phyloP scores from a whole-genome alignment of 2,329 filamentous ascomycete genomes.

The Nigrospora sphaerica region DNA sequence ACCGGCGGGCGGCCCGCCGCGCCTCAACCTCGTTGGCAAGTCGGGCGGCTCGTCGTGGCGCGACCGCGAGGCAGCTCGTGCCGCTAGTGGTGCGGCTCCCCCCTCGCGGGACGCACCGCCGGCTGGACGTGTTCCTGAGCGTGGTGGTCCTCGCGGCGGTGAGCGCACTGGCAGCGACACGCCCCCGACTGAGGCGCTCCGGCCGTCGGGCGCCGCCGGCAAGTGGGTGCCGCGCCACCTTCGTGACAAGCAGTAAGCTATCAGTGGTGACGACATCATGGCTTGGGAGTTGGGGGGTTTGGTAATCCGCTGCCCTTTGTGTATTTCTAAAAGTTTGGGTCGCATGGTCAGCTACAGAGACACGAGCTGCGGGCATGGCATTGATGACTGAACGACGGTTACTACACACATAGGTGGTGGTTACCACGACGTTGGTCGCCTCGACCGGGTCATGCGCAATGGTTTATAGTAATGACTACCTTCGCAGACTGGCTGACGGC shows the following conservation, averaged over 20 bases:
- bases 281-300: conserved; percentile 21
- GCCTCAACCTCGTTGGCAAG: conserved; percentile 44
- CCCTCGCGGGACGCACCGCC: conserved; percentile 10
- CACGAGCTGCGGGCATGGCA: not conserved
- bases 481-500: too few species aligned
- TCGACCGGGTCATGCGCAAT: too few species aligned
- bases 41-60: conserved; percentile 47
- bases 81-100: conserved; percentile 18
- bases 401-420: too few species aligned
- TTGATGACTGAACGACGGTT: too few species aligned
- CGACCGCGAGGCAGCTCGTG: conserved; percentile 49
- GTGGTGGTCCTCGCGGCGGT: not conserved
- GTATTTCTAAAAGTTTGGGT: conserved; percentile 3
- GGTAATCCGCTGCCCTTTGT: conserved; percentile 2
- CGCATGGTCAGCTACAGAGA: not conserved
- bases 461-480: too few species aligned
- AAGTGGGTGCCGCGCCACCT: conserved; percentile 52
- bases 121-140: not conserved
- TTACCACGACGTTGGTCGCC: too few species aligned
- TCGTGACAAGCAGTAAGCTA: conserved; percentile 27
- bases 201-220: conserved; percentile 44
- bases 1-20: conserved; percentile 41
- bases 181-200: conserved; percentile 41
- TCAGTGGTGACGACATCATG: conserved; percentile 11
- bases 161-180: conserved; percentile 9